Evolutionary conservation across 2,329 filamentous ascomycete genomes (phyloP).

Genomic region (Xylariaceae sp.): DNA sequence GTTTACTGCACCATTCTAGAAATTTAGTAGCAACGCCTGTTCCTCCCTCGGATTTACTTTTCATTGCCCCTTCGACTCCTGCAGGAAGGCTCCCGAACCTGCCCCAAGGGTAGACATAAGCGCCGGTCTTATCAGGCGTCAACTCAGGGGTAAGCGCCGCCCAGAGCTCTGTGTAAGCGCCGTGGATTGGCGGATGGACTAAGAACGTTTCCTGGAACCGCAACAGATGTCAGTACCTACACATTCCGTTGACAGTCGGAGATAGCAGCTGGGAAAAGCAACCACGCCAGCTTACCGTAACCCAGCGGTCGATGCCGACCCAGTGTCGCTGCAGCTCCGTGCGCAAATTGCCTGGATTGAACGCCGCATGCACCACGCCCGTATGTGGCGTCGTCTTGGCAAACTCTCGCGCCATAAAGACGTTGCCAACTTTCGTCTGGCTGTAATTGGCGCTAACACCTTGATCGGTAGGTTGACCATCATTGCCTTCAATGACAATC

Average conservation of each 20-base stretch:
- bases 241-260: not conserved
- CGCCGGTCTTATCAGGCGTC: constrained; percentile 22
- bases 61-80: constrained; percentile 16
- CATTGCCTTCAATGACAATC: constrained; percentile 13
- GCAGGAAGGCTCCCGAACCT: constrained; percentile 19
- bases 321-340: constrained; percentile 23
- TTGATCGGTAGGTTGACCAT: constrained; percentile 17
- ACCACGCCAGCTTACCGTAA: constrained; percentile 10
- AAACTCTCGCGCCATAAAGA: constrained; percentile 24
- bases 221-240: not conserved
- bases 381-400: constrained; percentile 21
- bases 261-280: not conserved
- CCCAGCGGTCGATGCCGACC: constrained; percentile 8
- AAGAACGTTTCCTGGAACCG: constrained; percentile 6
- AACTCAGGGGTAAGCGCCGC: constrained; percentile 17
- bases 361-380: constrained; percentile 25
- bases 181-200: constrained; percentile 10
- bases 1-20: constrained; percentile 17
- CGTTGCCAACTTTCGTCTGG: constrained; percentile 27
- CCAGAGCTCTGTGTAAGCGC: constrained; percentile 23
- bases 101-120: constrained; percentile 27
- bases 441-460: constrained; percentile 21
- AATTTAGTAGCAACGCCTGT: constrained; percentile 18
- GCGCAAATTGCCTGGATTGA: constrained; percentile 31
- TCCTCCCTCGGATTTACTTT: constrained; percentile 8